Evolutionary conservation across 2,329 filamentous ascomycete genomes (phyloP), one percentile per base, ranked within the genome.

Genomic region (Orbilia quercus): DNA sequence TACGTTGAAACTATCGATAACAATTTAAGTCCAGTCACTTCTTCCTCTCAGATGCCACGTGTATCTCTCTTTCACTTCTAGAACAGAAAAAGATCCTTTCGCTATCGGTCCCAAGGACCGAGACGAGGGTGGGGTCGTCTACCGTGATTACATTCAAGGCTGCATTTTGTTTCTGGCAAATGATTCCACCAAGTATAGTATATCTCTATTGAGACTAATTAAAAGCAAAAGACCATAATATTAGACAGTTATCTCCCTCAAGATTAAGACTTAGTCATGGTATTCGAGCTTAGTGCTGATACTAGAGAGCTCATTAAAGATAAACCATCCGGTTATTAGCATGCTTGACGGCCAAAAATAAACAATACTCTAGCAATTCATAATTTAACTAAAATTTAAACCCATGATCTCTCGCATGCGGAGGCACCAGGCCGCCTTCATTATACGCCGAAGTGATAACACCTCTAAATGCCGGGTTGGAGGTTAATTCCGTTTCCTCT

Each of bases 401-500:
- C 28, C 59, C 45, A 53, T 53, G 25, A 44, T 51, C 59, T 22
- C 62, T 51, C 28, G 62, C 53, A 58, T 66, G 50, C 38, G 62
- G 62, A n/a, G 62, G 62, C n/a, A 66, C 53, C 40, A 66, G 42
- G 16, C 53, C 48, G 14, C 48, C 62, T 14, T 50, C 53, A 50
- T 40, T 55, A 42, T 63, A 63, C 2, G 40, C 23, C 20, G 58
- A 51, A 7, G 48, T 63, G 58, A 54, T 42, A 18, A 44, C 45
- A 14, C 58, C 58, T 16, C 34, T 51, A 20, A 63, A 63, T 23
- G 45, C 45, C 34, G 45, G 58, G 25, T 63, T 51, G 6, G 40
- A 14, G 16, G 55, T 23, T 36, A 23, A 48, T 23, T 47, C 55
- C 55, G 40, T 48, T 25, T 59, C 42, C 11, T 12, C 23, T 67